Conservation (phyloP, 2,329 filamentous ascomycete genomes). For the Claviceps arundinis region DNA sequence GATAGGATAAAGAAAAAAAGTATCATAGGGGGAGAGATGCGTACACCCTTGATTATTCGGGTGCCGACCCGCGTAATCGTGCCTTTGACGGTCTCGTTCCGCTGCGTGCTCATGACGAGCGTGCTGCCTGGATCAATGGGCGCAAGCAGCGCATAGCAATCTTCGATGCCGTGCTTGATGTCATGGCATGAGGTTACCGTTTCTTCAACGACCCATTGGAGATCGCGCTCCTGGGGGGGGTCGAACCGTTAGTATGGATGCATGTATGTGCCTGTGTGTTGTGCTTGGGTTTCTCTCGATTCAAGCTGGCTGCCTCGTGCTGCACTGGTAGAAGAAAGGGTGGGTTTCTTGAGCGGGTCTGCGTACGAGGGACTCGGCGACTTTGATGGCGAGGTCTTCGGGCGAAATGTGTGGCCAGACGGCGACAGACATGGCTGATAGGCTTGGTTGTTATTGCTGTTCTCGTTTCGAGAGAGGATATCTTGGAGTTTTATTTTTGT, state of each 20-base stretch:
- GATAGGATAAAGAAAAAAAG: background rate
- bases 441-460: background rate
- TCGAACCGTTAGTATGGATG: background rate
- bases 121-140: slow-evolving; percentile 78
- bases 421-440: slow-evolving; percentile 37
- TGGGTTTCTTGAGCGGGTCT: background rate
- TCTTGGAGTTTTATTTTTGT: background rate
- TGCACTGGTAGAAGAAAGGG: background rate
- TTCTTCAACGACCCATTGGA: slow-evolving; percentile 40
- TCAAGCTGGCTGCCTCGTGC: background rate
- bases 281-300: background rate
- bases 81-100: slow-evolving; percentile 84
- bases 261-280: background rate
- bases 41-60: slow-evolving; percentile 79
- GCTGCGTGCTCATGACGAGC: slow-evolving; percentile 72
- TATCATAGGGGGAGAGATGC: slow-evolving; percentile 17
- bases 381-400: slow-evolving; percentile 34
- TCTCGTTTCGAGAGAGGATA: background rate
- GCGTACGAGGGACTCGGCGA: slow-evolving; percentile 38
- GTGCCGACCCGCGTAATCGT: slow-evolving; percentile 82
- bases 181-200: slow-evolving; percentile 34
- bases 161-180: slow-evolving; percentile 58
- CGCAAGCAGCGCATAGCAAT: slow-evolving; percentile 77
- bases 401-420: slow-evolving; percentile 44
- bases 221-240: slow-evolving; percentile 31